Percentiles rank a stretch among this genome's conserved stretches.
Conservation (phyloP, 441 rosid genomes). For the Erysimum cheiri region DNA sequence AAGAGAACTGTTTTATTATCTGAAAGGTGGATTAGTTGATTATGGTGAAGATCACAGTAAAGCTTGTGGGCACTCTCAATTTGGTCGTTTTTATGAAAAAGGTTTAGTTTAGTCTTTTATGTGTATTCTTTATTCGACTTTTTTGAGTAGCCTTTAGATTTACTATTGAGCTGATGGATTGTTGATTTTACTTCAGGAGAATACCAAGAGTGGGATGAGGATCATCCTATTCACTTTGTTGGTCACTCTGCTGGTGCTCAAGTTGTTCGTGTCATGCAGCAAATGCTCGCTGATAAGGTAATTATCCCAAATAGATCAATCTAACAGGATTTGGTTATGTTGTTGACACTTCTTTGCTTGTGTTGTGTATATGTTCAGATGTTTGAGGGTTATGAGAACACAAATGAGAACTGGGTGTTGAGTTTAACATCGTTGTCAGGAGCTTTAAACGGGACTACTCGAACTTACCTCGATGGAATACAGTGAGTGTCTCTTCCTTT, state of each 20-base stretch:
- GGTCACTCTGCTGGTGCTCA: conserved; percentile 99
- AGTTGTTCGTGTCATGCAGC: conserved; percentile 91
- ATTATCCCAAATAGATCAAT: neutral
- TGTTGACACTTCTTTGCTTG: neutral
- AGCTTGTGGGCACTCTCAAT: conserved; percentile 80
- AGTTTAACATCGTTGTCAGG: conserved; percentile 91
- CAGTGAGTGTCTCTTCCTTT: conserved; percentile 56
- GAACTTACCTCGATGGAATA: conserved; percentile 92
- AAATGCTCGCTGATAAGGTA: conserved; percentile 97
- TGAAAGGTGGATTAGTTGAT: conserved; percentile 93
- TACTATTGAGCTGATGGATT: conserved; percentile 20
- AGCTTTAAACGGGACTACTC: conserved; percentile 93
- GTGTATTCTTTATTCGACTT: neutral
- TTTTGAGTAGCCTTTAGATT: neutral
- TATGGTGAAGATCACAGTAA: conserved; percentile 92
- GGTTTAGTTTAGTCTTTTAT: conserved; percentile 53
- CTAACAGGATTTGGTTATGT: neutral
- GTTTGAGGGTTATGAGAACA: conserved; percentile 76
- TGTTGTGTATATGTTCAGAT: conserved; percentile 51
- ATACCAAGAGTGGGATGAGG: conserved; percentile 90
- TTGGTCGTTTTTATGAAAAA: conserved; percentile 75
- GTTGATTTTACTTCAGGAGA: conserved; percentile 56
- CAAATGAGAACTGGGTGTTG: conserved; percentile 89
- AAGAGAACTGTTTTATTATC: conserved; percentile 84
- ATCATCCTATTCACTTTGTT: conserved; percentile 91